Evolutionary conservation across 225 moss, liverwort and hornwort genomes (phyloP), one percentile per base, ranked within the genome.

Genomic region (Polytrichum commune): DNA sequence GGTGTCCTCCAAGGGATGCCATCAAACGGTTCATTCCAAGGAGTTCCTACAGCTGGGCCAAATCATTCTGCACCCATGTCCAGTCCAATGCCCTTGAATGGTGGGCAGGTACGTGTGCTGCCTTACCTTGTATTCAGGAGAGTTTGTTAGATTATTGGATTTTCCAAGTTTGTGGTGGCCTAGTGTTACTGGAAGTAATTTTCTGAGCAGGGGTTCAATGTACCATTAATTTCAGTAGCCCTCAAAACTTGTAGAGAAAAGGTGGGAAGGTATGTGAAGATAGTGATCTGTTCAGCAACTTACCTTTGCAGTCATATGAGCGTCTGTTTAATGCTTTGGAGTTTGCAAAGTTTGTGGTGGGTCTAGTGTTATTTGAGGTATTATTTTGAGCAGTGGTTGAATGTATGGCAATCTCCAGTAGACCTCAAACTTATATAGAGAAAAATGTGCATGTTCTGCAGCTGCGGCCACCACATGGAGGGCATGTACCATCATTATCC

Each of bases 71-170:
- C 54, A 27, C 28, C 73, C 18, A 33, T 74, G 38, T 66, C 73
- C 2, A 35, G 77, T 55, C 38, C 70, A 27, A 57, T 53, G 64
- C 73, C 73, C n/a, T 22, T 46, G 38, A 65, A 62, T 29, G 57
- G 5, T n/a, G 75, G 72, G 75, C 82, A 78, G 78, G 82, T 78
- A 73, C 54, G 63, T 46, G 38, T 19, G 46, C 16, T 46, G 16
- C 46, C 13, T 46, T 13, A 46, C 46, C 46, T 46, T 46, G 46
- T 0, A 10, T 46, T 46, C 46, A 46, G 0, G 46, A 13, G 46
- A 38, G 9, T 16, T 9, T 46, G 46, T 46, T 46, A 27, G 16
- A 16, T 46, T 46, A 16, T 46, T 46, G 13, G 46, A 13, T 4
- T 3, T 13, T 46, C 13, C 46, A 46, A 46, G 46, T 46, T 46